These are phyloP conservation scores for Mortierella sp. DNA, from an alignment of 371 early-diverging fungal species.

Conservation along the genomic window DNA sequence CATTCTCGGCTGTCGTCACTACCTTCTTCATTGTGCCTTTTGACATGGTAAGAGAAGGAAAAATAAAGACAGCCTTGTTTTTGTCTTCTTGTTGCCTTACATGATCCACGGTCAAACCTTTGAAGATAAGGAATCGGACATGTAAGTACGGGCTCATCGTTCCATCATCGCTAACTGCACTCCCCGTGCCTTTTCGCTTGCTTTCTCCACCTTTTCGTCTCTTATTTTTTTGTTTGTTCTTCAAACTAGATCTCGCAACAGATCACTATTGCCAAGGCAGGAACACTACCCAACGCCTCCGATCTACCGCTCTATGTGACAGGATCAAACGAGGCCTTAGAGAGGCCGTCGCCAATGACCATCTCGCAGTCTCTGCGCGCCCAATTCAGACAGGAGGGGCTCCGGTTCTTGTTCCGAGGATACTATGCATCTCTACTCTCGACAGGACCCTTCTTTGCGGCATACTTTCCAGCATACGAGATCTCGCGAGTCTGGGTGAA, in stretches of 20 bases:
- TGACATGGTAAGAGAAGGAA: slow-evolving; percentile 23
- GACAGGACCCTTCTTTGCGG: slow-evolving; percentile 49
- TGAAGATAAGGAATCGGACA: background rate
- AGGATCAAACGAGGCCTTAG: slow-evolving; percentile 30
- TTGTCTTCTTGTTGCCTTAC: background rate
- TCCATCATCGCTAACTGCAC: slow-evolving; percentile 6
- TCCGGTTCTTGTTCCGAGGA: slow-evolving; percentile 49
- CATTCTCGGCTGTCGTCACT: slow-evolving; percentile 45
- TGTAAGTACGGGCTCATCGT: slow-evolving; percentile 5
- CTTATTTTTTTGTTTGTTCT: background rate
- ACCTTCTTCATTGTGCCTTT: slow-evolving; percentile 53
- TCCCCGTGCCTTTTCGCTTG: background rate
- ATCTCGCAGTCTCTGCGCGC: slow-evolving; percentile 28
- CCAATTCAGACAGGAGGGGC: slow-evolving; percentile 47
- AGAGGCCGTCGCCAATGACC: slow-evolving; percentile 31
- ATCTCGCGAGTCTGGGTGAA: slow-evolving; percentile 31
- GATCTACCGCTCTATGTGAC: slow-evolving; percentile 37
- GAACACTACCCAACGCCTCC: slow-evolving; percentile 35
- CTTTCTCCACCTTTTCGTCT: background rate
- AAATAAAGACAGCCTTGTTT: background rate
- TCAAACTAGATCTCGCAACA: slow-evolving; percentile 39
- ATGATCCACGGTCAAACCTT: background rate
- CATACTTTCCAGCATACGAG: slow-evolving; percentile 52
- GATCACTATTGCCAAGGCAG: slow-evolving; percentile 46
- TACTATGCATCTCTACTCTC: slow-evolving; percentile 47